Evolutionary conservation across 208 protist genomes (phyloP).

Genomic region (Balamuthia mandrillaris): DNA sequence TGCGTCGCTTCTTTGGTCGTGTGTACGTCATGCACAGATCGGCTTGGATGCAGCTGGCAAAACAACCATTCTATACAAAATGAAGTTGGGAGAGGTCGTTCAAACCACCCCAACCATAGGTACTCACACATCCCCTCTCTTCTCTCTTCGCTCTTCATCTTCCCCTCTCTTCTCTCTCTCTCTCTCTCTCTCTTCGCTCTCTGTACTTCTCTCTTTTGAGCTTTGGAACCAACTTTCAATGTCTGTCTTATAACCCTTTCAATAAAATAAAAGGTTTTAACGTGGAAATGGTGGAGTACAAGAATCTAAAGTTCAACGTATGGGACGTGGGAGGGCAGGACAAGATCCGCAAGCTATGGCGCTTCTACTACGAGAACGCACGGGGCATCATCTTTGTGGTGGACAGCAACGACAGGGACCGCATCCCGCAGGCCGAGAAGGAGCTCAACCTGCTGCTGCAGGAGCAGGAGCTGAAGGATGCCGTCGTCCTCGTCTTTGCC

Average conservation of each 20-base stretch:
- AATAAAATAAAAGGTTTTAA: not conserved
- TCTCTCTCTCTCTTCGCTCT: not conserved
- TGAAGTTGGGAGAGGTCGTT: conserved; percentile 63
- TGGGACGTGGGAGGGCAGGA: conserved; percentile 58
- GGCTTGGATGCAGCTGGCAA: conserved; percentile 96
- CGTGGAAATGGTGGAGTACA: conserved; percentile 39
- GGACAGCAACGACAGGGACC: conserved; percentile 77
- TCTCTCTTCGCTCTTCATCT: not conserved
- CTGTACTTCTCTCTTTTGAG: not conserved
- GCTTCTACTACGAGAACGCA: conserved; percentile 89
- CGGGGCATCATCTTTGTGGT: conserved; percentile 84
- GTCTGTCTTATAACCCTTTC: not conserved
- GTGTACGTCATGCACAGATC: conserved; percentile 63
- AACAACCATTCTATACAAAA: conserved; percentile 82
- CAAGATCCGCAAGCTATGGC: conserved; percentile 84
- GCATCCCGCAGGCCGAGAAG: conserved; percentile 69
- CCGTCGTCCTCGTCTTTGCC: conserved; percentile 79
- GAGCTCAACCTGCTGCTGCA: conserved; percentile 76
- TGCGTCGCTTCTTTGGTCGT: too few relatives aligned
- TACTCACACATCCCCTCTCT: not conserved
- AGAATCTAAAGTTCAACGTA: conserved; percentile 19
- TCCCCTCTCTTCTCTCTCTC: not conserved
- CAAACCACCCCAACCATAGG: conserved; percentile 10
- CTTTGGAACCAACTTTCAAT: not conserved
- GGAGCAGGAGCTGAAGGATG: conserved; percentile 79